phyloP scores from a whole-genome alignment of 352 stramenopile genomes.

The Phytophthora vignae region DNA sequence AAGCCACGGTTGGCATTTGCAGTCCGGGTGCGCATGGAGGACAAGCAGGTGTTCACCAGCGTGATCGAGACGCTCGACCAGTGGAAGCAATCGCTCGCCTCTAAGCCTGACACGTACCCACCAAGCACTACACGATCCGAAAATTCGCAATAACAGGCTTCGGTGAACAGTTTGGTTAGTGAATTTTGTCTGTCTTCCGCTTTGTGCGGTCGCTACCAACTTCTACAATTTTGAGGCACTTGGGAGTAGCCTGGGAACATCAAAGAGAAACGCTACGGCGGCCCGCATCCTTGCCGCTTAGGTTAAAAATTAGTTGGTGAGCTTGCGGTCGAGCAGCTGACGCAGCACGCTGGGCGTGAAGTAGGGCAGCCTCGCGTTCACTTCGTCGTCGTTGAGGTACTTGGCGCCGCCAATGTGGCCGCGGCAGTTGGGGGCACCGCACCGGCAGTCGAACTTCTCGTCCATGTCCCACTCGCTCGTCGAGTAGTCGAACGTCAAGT shows the following conservation, averaged over 20 bases:
- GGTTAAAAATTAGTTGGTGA: conserved; percentile 45
- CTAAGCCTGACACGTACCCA: conserved; percentile 43
- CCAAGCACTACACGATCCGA: conserved; percentile 31
- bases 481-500: conserved; percentile 90
- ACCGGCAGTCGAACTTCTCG: conserved; percentile 90
- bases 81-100: conserved; percentile 47
- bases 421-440: conserved; percentile 64
- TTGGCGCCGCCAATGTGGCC: conserved; percentile 85
- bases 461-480: conserved; percentile 94
- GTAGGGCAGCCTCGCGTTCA: conserved; percentile 60
- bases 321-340: conserved; percentile 64
- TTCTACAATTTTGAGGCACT: not conserved
- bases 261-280: not conserved
- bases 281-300: not conserved
- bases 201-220: conserved; percentile 6
- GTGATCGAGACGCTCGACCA: conserved; percentile 47
- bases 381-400: conserved; percentile 69
- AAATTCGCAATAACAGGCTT: not conserved
- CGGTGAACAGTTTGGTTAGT: conserved; percentile 18
- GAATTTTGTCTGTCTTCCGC: conserved; percentile 18
- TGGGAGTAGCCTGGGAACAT: not conserved
- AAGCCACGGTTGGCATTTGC: conserved; percentile 41
- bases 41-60: conserved; percentile 55
- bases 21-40: conserved; percentile 55
- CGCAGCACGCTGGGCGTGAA: conserved; percentile 83